Base-by-base conservation (phyloP, 768 basidiomycete species). In the Lentinus tigrinus region DNA sequence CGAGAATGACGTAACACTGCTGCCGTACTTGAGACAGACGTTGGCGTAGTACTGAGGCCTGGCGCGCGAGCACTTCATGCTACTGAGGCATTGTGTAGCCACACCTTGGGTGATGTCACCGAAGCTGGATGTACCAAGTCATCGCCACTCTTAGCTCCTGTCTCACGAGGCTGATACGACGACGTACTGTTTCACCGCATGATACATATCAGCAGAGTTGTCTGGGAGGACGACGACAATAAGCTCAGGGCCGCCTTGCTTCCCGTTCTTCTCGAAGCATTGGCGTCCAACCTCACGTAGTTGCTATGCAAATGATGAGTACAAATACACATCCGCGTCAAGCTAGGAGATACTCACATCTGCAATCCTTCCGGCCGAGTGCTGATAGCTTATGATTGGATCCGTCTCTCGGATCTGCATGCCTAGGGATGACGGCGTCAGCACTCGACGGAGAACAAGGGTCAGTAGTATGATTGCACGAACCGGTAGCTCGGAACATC, bases 11-110 rank as follows among this genome's bases (percentile, higher is more conserved):
- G n/a, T n/a, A n/a, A n/a, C n/a, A 24, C 16, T 19, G 39, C 36
- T 24, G 9, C 7, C 85, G 63, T 54, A 90, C 90, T 93, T 93
- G 28, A 93, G 70, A 63, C 82, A 85, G 5, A 92, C 87, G 59
- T 93, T 93, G 0, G 91, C 91, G 58, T 78, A 93, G 64, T 92
- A 93, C 61, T 93, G 91, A 0, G 81, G 72, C 58, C 85, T 91
- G 0, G 88, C 90, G 5, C 80, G 74, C 62, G 72, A 78, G 66
- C 87, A 88, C 64, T 91, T 91, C 4, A 68, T 72, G 17, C 78
- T 77, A 69, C 88, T 89, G 64, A 93, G 63, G 68, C 91, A 93
- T 60, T 93, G 91, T 0, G 91, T 93, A 0, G 90, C 84, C 8
- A 91, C 84, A 27, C 91, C 91, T 64, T 80, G 78, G 39, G 73